Evolutionary conservation across 345 rosid species (phyloP).

Genomic region (Hibiscus mutabilis): DNA sequence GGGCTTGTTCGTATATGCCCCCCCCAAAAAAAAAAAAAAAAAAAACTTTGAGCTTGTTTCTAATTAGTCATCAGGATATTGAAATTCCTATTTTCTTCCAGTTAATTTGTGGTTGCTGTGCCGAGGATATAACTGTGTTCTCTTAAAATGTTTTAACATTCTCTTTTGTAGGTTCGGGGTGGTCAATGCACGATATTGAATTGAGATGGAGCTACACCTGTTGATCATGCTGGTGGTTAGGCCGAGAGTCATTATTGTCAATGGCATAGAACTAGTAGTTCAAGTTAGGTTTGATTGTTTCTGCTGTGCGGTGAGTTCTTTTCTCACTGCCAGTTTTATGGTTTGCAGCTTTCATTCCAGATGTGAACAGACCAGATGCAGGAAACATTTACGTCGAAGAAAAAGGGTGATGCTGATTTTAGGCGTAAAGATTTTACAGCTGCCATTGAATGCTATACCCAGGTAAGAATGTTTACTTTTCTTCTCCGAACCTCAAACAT

Average conservation of each 20-base stretch:
- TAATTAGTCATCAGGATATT: not conserved
- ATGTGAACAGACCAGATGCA: constrained; percentile 98
- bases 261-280: not conserved
- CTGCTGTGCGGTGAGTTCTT: not conserved
- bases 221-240: not conserved
- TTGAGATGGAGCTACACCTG: not conserved
- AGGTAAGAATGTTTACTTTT: constrained; percentile 39
- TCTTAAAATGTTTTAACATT: not conserved
- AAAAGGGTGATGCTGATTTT: constrained; percentile 88
- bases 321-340: constrained; percentile 2
- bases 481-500: not conserved
- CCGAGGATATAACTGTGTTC: not conserved
- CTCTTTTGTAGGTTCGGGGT: not conserved
- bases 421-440: constrained; percentile 59
- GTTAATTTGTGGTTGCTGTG: not conserved
- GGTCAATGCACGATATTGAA: not conserved
- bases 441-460: constrained; percentile 72
- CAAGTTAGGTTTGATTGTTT: not conserved
- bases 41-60: not conserved
- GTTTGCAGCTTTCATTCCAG: constrained; percentile 83
- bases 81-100: not conserved
- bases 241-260: not conserved
- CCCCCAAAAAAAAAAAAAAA: too few relatives aligned
- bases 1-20: not conserved
- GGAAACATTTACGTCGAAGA: constrained; percentile 76